Percentiles rank a stretch among this genome's conserved stretches.
phyloP scores from a whole-genome alignment of 495 filamentous ascomycete species.

The Daldinia caldariorum region DNA sequence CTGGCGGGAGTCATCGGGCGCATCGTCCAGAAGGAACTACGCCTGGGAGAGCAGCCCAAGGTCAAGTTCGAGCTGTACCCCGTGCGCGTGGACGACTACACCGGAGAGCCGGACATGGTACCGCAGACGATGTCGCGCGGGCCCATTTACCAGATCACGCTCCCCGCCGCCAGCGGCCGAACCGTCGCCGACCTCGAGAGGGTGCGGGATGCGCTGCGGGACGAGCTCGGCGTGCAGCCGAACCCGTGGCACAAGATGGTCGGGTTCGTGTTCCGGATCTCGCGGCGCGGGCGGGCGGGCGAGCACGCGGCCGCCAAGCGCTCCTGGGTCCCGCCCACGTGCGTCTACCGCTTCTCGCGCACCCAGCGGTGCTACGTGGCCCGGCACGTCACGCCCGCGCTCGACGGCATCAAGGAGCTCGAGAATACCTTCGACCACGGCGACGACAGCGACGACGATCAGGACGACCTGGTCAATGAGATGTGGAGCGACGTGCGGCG shows the following conservation, averaged over 20 bases:
- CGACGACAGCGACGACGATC: slow-evolving; percentile 36
- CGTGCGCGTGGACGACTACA: neutral
- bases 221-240: neutral
- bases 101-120: neutral
- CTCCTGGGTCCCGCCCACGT: slow-evolving; percentile 20
- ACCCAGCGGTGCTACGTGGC: neutral
- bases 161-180: neutral
- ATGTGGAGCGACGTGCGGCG: slow-evolving; percentile 25
- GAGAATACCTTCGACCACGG: neutral
- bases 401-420: neutral
- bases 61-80: slow-evolving; percentile 37
- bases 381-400: neutral
- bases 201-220: slow-evolving; percentile 1
- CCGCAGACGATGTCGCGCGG: neutral
- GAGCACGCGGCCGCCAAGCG: neutral
- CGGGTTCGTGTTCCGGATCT: slow-evolving; percentile 26
- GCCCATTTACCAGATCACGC: slow-evolving; percentile 30
- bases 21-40: neutral
- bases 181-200: neutral
- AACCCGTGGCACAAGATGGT: slow-evolving; percentile 29
- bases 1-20: slow-evolving; percentile 16
- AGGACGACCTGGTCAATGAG: slow-evolving; percentile 22
- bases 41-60: neutral
- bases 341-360: slow-evolving; percentile 6
- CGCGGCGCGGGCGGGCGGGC: neutral